phyloP scores from a whole-genome alignment of 495 filamentous ascomycete species.

The Penicillium bialowiezense region DNA sequence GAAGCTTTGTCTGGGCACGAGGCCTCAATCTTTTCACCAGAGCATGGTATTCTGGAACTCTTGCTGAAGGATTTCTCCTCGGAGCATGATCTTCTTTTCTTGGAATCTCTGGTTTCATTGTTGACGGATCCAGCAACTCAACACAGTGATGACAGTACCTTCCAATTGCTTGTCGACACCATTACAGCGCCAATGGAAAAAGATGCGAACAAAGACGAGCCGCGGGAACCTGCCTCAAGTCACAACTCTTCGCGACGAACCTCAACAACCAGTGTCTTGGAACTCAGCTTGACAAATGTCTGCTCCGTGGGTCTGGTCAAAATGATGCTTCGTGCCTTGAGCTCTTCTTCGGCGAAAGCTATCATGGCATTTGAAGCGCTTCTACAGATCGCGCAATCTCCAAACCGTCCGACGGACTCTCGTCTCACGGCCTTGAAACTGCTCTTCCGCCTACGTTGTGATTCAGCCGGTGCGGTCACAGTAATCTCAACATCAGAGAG shows the following conservation, averaged over 20 bases:
- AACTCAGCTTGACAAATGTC: constrained; percentile 40
- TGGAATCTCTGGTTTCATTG: constrained; percentile 48
- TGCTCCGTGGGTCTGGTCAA: constrained; percentile 43
- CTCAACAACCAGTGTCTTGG: constrained; percentile 30
- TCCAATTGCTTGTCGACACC: constrained; percentile 33
- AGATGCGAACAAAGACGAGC: constrained; percentile 29
- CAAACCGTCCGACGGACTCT: constrained; percentile 54
- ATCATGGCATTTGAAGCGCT: constrained; percentile 38
- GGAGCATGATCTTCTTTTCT: constrained; percentile 47
- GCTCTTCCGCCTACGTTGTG: constrained; percentile 78
- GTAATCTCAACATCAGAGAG: constrained; percentile 64
- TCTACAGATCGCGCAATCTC: constrained; percentile 37
- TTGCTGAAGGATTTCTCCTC: constrained; percentile 43
- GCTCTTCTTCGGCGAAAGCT: constrained; percentile 37
- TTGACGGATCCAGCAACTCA: constrained; percentile 35
- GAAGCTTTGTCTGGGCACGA: constrained; percentile 59
- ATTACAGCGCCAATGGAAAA: constrained; percentile 37
- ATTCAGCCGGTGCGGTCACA: constrained; percentile 69
- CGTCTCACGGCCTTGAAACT: constrained; percentile 80
- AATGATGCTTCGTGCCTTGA: constrained; percentile 44
- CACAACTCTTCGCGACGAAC: constrained; percentile 28
- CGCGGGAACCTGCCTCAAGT: constrained; percentile 14
- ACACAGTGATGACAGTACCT: constrained; percentile 28
- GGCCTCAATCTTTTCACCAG: constrained; percentile 30
- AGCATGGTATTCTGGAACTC: constrained; percentile 36